phyloP scores from a whole-genome alignment of 805 yeast species.

The Teunomyces barrocoloradensis region DNA sequence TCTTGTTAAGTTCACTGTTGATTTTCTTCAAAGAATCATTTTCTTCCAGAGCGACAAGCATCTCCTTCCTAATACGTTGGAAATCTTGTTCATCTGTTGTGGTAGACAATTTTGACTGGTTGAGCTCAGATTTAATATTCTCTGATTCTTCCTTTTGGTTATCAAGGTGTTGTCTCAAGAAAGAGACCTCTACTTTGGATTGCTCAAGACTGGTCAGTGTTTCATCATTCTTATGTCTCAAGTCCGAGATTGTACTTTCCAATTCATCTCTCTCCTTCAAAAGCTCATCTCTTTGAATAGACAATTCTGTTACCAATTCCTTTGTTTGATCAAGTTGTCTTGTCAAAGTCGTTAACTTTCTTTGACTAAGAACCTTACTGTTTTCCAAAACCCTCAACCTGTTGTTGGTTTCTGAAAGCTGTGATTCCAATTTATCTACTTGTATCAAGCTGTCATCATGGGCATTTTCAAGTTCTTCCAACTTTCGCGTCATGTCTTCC shows the following conservation, averaged over 20 bases:
- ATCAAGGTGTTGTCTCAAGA: slow-evolving; percentile 35
- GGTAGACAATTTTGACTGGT: slow-evolving; percentile 26
- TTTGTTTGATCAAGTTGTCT: slow-evolving; percentile 57
- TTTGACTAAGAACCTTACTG: slow-evolving; percentile 34
- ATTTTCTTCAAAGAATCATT: slow-evolving; percentile 59
- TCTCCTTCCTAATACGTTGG: slow-evolving; percentile 44
- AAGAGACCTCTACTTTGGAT: slow-evolving; percentile 24
- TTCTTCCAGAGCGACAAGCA: slow-evolving; percentile 60
- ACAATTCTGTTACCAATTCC: slow-evolving; percentile 57
- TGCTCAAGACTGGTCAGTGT: slow-evolving; percentile 21
- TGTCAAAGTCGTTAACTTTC: slow-evolving; percentile 33
- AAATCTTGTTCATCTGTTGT: slow-evolving; percentile 32
- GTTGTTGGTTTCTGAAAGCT: slow-evolving; percentile 24
- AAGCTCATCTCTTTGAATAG: slow-evolving; percentile 61
- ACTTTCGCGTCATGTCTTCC: slow-evolving; percentile 40
- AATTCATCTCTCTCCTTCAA: slow-evolving; percentile 34
- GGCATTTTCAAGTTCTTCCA: slow-evolving; percentile 26
- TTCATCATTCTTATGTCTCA: slow-evolving; percentile 27
- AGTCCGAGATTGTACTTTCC: slow-evolving; percentile 28
- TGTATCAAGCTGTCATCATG: slow-evolving; percentile 41
- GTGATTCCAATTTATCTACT: slow-evolving; percentile 35
- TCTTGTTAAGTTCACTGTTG: slow-evolving; percentile 48
- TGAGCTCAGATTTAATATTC: slow-evolving; percentile 34
- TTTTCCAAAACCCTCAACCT: slow-evolving; percentile 30
- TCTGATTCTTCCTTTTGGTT: slow-evolving; percentile 32